Conservation (phyloP, 106 monocot genomes). For the Narthecium ossifragum region DNA sequence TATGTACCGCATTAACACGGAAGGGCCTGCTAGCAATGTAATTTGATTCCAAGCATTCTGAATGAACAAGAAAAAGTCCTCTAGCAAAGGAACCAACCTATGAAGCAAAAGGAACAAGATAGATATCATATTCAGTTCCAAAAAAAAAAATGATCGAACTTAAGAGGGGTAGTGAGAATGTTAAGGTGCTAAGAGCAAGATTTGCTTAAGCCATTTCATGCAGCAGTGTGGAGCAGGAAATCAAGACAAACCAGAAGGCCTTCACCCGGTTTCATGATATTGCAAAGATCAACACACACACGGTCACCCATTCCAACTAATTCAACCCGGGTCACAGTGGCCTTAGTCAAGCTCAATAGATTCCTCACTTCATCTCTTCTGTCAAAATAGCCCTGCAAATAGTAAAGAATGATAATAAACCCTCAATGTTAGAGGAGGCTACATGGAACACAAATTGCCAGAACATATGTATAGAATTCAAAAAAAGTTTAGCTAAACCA, state of each 20-base stretch:
- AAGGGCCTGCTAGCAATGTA: constrained; percentile 94
- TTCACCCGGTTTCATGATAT: constrained; percentile 82
- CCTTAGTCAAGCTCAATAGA: constrained; percentile 38
- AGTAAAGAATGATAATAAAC: too few relatives aligned
- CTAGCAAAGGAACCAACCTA: constrained; percentile 82
- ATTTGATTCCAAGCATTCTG: constrained; percentile 80
- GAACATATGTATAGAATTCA: too few relatives aligned
- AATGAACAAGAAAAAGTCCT: constrained; percentile 90
- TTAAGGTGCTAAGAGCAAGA: too few relatives aligned
- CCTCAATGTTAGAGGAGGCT: too few relatives aligned
- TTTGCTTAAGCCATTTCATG: too few relatives aligned
- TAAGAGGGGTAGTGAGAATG: too few relatives aligned
- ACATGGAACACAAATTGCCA: too few relatives aligned
- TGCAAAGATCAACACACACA: constrained; percentile 89
- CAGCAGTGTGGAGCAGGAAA: too few relatives aligned
- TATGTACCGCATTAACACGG: constrained; percentile 85
- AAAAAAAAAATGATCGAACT: too few relatives aligned
- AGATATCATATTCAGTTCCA: too few relatives aligned
- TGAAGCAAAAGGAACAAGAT: not conserved
- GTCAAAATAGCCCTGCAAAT: constrained; percentile 75
- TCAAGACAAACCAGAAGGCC: constrained; percentile 71
- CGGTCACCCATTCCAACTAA: constrained; percentile 81
- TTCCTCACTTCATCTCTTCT: constrained; percentile 46
- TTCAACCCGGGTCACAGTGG: constrained; percentile 44
- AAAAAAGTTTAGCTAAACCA: too few relatives aligned